Evolutionary conservation across 768 basidiomycete species (phyloP).

Genomic region (Boletus rubroflammeus): DNA sequence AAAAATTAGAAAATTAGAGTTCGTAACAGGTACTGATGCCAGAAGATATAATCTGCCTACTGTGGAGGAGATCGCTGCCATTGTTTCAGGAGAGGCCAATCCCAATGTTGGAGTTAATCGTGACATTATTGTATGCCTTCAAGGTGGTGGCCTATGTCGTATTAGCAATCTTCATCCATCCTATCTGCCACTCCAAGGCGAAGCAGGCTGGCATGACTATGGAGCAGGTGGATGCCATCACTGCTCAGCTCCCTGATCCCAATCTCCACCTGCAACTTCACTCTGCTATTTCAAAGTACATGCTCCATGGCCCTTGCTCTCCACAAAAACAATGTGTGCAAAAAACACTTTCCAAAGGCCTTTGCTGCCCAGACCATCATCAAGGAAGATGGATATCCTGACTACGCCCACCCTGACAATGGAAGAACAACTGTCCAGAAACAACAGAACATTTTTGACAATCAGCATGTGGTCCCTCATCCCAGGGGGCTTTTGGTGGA

Average conservation of each 20-base stretch:
- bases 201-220: too few relatives aligned
- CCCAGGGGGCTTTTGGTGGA: background rate
- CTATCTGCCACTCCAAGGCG: constrained; percentile 38
- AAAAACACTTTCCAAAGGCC: background rate
- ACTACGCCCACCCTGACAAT: background rate
- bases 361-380: background rate
- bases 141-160: constrained; percentile 23
- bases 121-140: constrained; percentile 35
- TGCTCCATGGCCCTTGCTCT: background rate
- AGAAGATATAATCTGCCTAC: constrained; percentile 44
- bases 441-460: background rate
- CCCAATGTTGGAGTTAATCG: constrained; percentile 1
- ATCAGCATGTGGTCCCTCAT: background rate
- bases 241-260: background rate
- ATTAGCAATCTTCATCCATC: constrained; percentile 35
- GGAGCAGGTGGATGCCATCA: background rate
- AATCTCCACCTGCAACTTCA: background rate
- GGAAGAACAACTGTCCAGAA: background rate
- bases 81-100: constrained; percentile 37
- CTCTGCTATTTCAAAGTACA: background rate
- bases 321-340: background rate
- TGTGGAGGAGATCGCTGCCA: constrained; percentile 40
- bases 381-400: background rate
- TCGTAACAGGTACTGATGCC: constrained; percentile 28
- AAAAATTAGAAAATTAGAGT: too few relatives aligned